A percentile compares a stretch with the other conserved stretches of the same genome.
These are phyloP conservation scores for Cytospora piceicola DNA, from an alignment of 2,329 filamentous ascomycete species.

Conservation along the genomic window DNA sequence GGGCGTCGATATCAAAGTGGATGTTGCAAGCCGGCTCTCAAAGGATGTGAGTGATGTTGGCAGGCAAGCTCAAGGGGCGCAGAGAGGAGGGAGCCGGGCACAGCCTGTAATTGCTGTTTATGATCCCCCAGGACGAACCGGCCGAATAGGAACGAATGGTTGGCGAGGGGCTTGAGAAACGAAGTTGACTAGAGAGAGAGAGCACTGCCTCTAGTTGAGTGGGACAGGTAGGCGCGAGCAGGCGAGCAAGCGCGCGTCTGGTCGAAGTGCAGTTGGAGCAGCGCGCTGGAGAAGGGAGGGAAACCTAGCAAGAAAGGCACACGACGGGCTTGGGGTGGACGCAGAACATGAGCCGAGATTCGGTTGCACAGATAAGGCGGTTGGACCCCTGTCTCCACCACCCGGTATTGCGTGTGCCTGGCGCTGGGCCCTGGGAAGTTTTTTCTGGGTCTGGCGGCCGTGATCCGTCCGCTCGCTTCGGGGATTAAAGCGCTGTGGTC, in stretches of 20 bases:
- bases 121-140: slow-evolving; percentile 23
- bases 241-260: slow-evolving; percentile 45
- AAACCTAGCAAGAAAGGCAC: slow-evolving; percentile 14
- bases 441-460: slow-evolving; percentile 9
- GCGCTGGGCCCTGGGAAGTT: slow-evolving; percentile 17
- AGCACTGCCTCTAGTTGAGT: slow-evolving; percentile 17
- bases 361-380: slow-evolving; percentile 28
- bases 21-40: slow-evolving; percentile 22
- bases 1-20: slow-evolving; percentile 16
- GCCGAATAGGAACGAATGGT: slow-evolving; percentile 31
- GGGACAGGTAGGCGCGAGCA: slow-evolving; percentile 30
- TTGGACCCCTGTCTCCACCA: slow-evolving; percentile 27
- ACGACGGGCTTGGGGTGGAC: slow-evolving; percentile 15
- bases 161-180: slow-evolving; percentile 21
- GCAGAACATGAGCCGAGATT: slow-evolving; percentile 29
- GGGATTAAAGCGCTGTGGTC: slow-evolving; percentile 12
- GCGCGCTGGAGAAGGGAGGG: slow-evolving; percentile 3
- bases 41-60: slow-evolving; percentile 16
- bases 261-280: slow-evolving; percentile 17
- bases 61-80: slow-evolving; percentile 20
- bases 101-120: slow-evolving; percentile 22
- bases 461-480: slow-evolving; percentile 19
- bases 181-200: slow-evolving; percentile 22
- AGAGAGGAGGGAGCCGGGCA: slow-evolving; percentile 12
- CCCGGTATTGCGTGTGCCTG: slow-evolving; percentile 4